Evolutionary conservation across 441 rosid genomes (phyloP).

Genomic region (Omphalea diandra): DNA sequence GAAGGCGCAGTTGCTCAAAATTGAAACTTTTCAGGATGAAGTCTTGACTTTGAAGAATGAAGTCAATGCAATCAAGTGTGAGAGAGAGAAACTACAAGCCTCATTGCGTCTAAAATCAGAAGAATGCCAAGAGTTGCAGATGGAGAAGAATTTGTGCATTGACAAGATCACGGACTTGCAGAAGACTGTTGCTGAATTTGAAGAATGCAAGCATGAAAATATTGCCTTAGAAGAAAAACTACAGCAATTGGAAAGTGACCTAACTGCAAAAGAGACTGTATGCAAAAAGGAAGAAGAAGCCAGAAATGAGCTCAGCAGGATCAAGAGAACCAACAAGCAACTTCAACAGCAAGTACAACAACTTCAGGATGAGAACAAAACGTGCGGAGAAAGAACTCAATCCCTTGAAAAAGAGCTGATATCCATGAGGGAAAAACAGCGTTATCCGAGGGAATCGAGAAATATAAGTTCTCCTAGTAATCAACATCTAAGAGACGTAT

Average conservation of each 20-base stretch:
- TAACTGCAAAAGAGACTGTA: conserved; percentile 31
- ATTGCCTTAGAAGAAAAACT: conserved; percentile 43
- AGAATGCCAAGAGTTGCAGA: conserved; percentile 42
- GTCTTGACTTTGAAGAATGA: conserved; percentile 33
- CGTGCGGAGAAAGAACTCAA: conserved; percentile 28
- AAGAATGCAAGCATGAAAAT: conserved; percentile 36
- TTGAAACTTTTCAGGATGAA: conserved; percentile 39
- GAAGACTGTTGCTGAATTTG: conserved; percentile 37
- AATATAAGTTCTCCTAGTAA: conserved; percentile 15
- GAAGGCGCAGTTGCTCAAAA: conserved; percentile 38
- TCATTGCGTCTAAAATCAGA: conserved; percentile 26
- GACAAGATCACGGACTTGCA: conserved; percentile 40
- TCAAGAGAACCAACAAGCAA: conserved; percentile 40
- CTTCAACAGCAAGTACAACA: conserved; percentile 39
- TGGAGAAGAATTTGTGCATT: conserved; percentile 33
- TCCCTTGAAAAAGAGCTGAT: conserved; percentile 45
- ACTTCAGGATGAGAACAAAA: conserved; percentile 48
- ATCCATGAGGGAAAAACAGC: conserved; percentile 37
- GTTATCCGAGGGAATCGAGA: conserved; percentile 25
- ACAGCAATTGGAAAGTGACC: conserved; percentile 33
- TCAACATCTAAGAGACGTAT: conserved; percentile 34
- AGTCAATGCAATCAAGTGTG: conserved; percentile 26
- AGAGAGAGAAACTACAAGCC: conserved; percentile 40
- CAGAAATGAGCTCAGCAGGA: conserved; percentile 37
- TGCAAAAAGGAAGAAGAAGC: conserved; percentile 35